Percentiles rank a stretch among this genome's conserved stretches.
phyloP scores from a whole-genome alignment of 2,329 filamentous ascomycete species.

The Penicillium sp. region DNA sequence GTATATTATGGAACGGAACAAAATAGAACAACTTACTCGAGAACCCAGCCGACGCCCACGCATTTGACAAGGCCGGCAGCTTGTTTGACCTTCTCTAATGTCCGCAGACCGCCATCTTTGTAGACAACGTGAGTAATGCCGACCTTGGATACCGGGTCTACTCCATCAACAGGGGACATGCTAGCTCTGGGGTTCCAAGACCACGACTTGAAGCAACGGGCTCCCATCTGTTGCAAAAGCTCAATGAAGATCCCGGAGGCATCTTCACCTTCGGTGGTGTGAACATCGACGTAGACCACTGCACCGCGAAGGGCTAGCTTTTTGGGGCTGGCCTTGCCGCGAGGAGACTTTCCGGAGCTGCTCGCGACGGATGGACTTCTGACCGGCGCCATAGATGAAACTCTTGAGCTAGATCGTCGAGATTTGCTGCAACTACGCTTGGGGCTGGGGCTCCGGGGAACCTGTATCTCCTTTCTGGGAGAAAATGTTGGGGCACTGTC shows the following conservation, averaged over 20 bases:
- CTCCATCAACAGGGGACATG: slow-evolving; percentile 34
- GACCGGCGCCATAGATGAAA: slow-evolving; percentile 6
- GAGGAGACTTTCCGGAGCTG: slow-evolving; percentile 31
- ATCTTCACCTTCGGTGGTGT: slow-evolving; percentile 77
- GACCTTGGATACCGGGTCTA: slow-evolving; percentile 51
- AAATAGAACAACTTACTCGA: slow-evolving; percentile 65
- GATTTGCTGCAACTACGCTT: slow-evolving; percentile 17
- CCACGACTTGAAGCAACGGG: slow-evolving; percentile 74
- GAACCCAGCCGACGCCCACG: slow-evolving; percentile 83
- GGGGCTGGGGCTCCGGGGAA: slow-evolving; percentile 19
- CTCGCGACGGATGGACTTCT: slow-evolving; percentile 18
- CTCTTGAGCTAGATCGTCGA: slow-evolving; percentile 14
- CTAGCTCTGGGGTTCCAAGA: slow-evolving; percentile 64
- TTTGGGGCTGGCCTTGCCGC: slow-evolving; percentile 22
- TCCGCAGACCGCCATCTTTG: slow-evolving; percentile 80
- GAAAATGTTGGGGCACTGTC: slow-evolving; percentile 25
- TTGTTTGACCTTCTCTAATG: slow-evolving; percentile 75
- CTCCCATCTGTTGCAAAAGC: slow-evolving; percentile 77
- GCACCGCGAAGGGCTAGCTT: slow-evolving; percentile 63
- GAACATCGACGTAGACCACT: slow-evolving; percentile 79
- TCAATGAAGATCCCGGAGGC: slow-evolving; percentile 79
- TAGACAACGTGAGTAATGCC: slow-evolving; percentile 87
- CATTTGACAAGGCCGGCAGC: slow-evolving; percentile 75
- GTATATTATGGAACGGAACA: not conserved
- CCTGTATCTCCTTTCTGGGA: slow-evolving; percentile 27